phyloP scores from a whole-genome alignment of 257 asterid species.

The Solanum paucissectum region DNA sequence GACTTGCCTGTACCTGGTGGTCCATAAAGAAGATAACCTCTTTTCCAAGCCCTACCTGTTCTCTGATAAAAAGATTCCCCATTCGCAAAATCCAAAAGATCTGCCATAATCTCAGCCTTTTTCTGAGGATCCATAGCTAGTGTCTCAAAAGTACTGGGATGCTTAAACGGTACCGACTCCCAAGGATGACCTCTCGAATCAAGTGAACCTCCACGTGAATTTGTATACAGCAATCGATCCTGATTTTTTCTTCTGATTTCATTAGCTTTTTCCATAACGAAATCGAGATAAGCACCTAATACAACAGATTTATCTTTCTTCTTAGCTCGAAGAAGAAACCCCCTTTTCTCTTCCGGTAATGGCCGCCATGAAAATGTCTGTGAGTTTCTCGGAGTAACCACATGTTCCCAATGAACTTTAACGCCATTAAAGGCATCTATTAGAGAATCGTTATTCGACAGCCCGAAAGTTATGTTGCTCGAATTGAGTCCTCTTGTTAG shows the following conservation, averaged over 20 bases:
- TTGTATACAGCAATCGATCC: constrained; percentile 31
- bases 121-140: constrained; percentile 32
- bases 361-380: constrained; percentile 42
- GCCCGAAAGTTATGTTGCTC: constrained; percentile 29
- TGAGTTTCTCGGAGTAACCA: constrained; percentile 26
- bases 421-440: constrained; percentile 20
- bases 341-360: constrained; percentile 35
- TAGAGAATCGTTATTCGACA: constrained; percentile 31
- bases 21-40: constrained; percentile 32
- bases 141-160: constrained; percentile 36
- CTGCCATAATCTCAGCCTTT: constrained; percentile 32
- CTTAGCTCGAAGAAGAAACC: constrained; percentile 28
- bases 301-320: constrained; percentile 26
- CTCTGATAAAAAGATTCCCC: constrained; percentile 32
- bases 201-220: constrained; percentile 36
- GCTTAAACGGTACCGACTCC: constrained; percentile 48
- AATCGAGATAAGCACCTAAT: constrained; percentile 24
- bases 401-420: constrained; percentile 33
- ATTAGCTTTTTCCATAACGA: constrained; percentile 27
- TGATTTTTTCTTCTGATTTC: constrained; percentile 30
- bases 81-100: constrained; percentile 27
- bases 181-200: constrained; percentile 39
- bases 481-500: constrained; percentile 32
- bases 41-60: constrained; percentile 42
- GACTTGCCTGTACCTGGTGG: constrained; percentile 47